Evolutionary conservation across 495 filamentous ascomycete species (phyloP).

Genomic region (Chaetomium tenue): DNA sequence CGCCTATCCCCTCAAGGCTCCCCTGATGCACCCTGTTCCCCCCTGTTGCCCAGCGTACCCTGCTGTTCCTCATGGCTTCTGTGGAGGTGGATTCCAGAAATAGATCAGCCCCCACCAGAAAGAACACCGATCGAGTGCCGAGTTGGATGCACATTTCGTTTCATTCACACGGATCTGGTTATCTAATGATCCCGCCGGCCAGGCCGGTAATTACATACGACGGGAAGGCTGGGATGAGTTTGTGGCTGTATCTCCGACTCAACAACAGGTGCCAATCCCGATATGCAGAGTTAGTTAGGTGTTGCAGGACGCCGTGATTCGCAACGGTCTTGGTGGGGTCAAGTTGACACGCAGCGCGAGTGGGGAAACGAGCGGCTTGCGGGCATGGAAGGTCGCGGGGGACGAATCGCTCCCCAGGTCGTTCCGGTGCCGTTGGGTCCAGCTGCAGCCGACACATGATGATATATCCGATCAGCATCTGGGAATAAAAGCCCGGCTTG

Average conservation of each 20-base stretch:
- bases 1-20: not conserved
- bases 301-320: not conserved
- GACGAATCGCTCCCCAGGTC: too few relatives aligned
- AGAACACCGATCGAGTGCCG: not conserved
- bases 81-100: conserved; percentile 9
- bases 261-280: not conserved
- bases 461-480: too few relatives aligned
- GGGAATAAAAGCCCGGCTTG: too few relatives aligned
- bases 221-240: not conserved
- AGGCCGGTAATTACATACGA: not conserved
- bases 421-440: too few relatives aligned
- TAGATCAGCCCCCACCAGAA: not conserved
- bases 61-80: not conserved
- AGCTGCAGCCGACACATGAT: too few relatives aligned
- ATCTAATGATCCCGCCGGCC: not conserved
- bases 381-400: not conserved
- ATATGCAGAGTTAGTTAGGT: not conserved
- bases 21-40: not conserved
- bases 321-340: conserved; percentile 5
- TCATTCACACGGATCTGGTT: not conserved
- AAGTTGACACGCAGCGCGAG: not conserved
- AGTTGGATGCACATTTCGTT: not conserved
- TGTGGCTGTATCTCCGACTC: not conserved
- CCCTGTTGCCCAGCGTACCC: not conserved
- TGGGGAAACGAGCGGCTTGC: not conserved